Base-by-base conservation (phyloP, 257 asterid species). In the Misopates orontium region DNA sequence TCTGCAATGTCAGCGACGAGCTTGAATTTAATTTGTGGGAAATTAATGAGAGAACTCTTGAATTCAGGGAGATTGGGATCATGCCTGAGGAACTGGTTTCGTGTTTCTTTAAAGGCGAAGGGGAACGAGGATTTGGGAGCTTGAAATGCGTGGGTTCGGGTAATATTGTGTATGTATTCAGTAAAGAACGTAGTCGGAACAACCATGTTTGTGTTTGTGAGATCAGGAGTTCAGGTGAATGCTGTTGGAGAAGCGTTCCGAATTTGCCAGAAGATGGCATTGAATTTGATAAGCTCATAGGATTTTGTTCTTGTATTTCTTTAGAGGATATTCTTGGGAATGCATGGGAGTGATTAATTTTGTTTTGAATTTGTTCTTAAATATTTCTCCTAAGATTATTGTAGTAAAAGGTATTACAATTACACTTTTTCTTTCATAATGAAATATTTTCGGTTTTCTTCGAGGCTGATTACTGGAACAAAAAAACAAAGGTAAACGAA, bases 31-130 rank as follows among this genome's bases (percentile, higher is more conserved):
- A 19, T 12, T 47, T 81, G 1, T 81, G 86, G 84, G 50, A 59
- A 14, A 69, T 78, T 48, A 82, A 81, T 48, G 86, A 75, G 66
- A 54, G 56, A 32, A 58, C 79, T 4, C 72, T 75, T 59, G 86
- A 78, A 67, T 73, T 66, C 19, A 67, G 58, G 40, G 78, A 78
- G 57, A 61, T 78, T 17, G 74, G 74, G 6, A 56, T 59, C 22
- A 78, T 78, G 86, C 84, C 86, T 0, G 15, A 17, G 0, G 76
- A 24, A 21, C 4, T 81, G 59, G 50, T 73, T 50, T 36, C 62
- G 8, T 20, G 42, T 13, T 64, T 78, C 70, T 1, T 75, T 22
- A 71, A 48, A 41, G n/a, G 22, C 54, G 73, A 40, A 5, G 66
- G 40, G 1, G 66, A 64, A 20, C 41, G 44, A 14, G 51, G 17